Percentiles rank a stretch among this genome's conserved stretches.
phyloP scores from a whole-genome alignment of 1,139 yeast genomes.

The Candida pseudoviswanathii region DNA sequence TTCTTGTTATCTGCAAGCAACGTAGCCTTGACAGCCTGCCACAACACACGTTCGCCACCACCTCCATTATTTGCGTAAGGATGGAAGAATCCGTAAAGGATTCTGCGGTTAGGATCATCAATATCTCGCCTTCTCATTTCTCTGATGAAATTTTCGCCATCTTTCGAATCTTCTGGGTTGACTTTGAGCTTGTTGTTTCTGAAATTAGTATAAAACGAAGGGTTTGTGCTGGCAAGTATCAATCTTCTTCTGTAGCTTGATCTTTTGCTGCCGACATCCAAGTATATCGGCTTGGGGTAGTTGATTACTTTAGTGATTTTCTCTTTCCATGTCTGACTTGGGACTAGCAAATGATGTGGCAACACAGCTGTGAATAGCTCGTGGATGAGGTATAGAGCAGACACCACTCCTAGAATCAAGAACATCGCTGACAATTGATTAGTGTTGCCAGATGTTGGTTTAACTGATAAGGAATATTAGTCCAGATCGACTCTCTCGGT shows the following conservation, averaged over 20 bases:
- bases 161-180: conserved; percentile 31
- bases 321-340: conserved; percentile 48
- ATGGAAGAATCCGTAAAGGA: conserved; percentile 85
- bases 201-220: conserved; percentile 51
- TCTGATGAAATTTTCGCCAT: conserved; percentile 26
- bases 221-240: conserved; percentile 50
- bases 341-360: conserved; percentile 45
- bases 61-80: conserved; percentile 97
- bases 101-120: conserved; percentile 40
- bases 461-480: too few relatives aligned
- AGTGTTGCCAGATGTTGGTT: too few relatives aligned
- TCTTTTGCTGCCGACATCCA: conserved; percentile 39
- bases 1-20: conserved; percentile 51
- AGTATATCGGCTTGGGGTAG: conserved; percentile 37
- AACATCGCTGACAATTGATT: conserved; percentile 6
- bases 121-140: conserved; percentile 38
- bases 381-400: conserved; percentile 6
- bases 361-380: conserved; percentile 24
- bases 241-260: conserved; percentile 57
- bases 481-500: too few relatives aligned
- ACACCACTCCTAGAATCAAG: conserved; percentile 7
- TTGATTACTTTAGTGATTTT: conserved; percentile 37
- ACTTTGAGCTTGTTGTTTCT: conserved; percentile 42
- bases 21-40: conserved; percentile 89
- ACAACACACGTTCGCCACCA: conserved; percentile 95